Evolutionary conservation across 2,329 filamentous ascomycete genomes (phyloP).

Genomic region (Cyphellophora attinorum): DNA sequence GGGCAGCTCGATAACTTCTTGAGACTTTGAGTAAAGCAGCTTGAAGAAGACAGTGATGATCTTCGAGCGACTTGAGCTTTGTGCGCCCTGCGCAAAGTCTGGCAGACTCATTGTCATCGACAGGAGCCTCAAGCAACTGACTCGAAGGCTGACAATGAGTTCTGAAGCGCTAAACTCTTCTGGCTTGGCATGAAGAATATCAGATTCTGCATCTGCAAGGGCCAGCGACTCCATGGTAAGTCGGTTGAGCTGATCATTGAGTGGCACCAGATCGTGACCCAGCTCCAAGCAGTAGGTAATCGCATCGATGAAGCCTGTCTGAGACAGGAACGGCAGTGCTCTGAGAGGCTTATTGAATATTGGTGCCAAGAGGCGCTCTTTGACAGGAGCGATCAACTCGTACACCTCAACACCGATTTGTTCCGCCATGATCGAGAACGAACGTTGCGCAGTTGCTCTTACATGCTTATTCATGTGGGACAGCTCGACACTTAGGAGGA

Average conservation of each 20-base stretch:
- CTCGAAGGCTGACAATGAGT: constrained; percentile 79
- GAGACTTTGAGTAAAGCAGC: constrained; percentile 84
- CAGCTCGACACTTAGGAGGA: constrained; percentile 76
- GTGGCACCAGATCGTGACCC: constrained; percentile 78
- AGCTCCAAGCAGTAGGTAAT: constrained; percentile 90
- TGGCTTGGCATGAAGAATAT: constrained; percentile 83
- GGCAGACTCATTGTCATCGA: constrained; percentile 90
- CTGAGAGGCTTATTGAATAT: constrained; percentile 94
- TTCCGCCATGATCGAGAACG: constrained; percentile 71
- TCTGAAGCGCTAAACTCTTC: constrained; percentile 93
- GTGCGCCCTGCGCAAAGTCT: constrained; percentile 63
- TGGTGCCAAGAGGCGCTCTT: constrained; percentile 76
- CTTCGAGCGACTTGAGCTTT: constrained; percentile 51
- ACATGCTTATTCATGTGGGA: constrained; percentile 95
- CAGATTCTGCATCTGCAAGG: constrained; percentile 87
- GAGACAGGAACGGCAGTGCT: constrained; percentile 83
- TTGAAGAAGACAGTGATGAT: constrained; percentile 98
- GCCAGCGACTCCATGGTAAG: constrained; percentile 89
- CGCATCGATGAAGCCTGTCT: constrained; percentile 97
- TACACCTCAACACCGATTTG: constrained; percentile 70
- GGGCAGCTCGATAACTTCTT: constrained; percentile 90
- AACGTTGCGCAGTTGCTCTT: constrained; percentile 72
- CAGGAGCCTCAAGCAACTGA: constrained; percentile 85
- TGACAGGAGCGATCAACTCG: constrained; percentile 81
- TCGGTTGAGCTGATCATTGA: constrained; percentile 84